Evolutionary conservation across 78 protist species (phyloP).

Genomic region (Blattamonas nauphoetae): DNA sequence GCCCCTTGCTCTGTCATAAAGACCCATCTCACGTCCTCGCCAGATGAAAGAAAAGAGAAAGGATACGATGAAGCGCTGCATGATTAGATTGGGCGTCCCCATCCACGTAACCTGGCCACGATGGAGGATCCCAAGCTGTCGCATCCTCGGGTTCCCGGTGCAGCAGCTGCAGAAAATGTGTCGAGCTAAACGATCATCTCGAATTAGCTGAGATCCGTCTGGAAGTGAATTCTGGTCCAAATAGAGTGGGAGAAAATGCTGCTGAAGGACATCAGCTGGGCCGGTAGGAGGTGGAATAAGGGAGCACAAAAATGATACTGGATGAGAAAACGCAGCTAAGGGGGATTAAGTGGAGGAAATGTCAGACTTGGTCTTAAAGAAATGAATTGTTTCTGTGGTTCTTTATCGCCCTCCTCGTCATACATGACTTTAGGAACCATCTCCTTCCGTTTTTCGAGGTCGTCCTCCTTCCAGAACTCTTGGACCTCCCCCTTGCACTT

Average conservation of each 20-base stretch:
- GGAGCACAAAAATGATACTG: neutral
- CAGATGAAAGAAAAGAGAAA: neutral
- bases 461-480: no score
- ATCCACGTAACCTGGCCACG: neutral
- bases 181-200: neutral
- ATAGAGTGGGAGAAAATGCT: neutral
- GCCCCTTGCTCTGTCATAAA: neutral
- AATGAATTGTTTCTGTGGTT: no score
- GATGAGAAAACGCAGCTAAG: no score
- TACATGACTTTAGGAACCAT: no score
- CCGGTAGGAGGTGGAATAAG: neutral
- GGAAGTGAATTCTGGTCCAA: neutral
- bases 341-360: no score
- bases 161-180: neutral
- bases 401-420: no score
- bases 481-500: no score
- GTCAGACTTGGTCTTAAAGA: no score
- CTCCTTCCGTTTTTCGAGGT: no score
- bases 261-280: neutral
- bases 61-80: neutral
- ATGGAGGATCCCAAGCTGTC: neutral
- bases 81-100: neutral
- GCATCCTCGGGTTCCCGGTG: neutral
- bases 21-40: neutral
- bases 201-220: neutral